These are phyloP conservation scores for Phialophora macrospora DNA, from an alignment of 2,329 filamentous ascomycete species.

Conservation along the genomic window DNA sequence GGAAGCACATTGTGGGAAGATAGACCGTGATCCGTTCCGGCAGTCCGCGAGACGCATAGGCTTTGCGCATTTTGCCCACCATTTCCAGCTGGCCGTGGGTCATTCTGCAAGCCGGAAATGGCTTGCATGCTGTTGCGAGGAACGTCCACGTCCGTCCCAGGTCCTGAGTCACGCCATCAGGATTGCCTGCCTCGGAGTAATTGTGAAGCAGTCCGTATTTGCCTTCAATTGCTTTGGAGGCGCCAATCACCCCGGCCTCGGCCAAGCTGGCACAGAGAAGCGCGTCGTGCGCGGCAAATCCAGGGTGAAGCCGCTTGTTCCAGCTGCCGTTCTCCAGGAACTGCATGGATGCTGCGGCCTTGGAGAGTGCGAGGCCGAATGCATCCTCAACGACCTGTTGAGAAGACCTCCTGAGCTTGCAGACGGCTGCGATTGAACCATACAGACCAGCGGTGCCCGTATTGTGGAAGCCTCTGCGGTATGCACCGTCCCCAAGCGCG, in stretches of 20 bases:
- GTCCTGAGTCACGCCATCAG: slow-evolving; percentile 1
- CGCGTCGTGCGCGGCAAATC: slow-evolving; percentile 46
- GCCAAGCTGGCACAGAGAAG: slow-evolving; percentile 44
- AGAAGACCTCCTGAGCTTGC: slow-evolving; percentile 37
- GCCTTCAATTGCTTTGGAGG: slow-evolving; percentile 27
- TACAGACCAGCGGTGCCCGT: slow-evolving; percentile 45
- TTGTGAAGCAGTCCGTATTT: slow-evolving; percentile 24
- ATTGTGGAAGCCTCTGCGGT: slow-evolving; percentile 46
- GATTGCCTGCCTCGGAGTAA: slow-evolving; percentile 2
- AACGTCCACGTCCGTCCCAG: slow-evolving; percentile 29
- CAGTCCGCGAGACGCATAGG: slow-evolving; percentile 2
- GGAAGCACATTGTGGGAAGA: slow-evolving; percentile 6
- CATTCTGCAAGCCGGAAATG: slow-evolving; percentile 33
- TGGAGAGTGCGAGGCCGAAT: slow-evolving; percentile 45
- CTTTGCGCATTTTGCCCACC: slow-evolving; percentile 18
- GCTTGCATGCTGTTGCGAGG: slow-evolving; percentile 28
- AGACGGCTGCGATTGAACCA: slow-evolving; percentile 43
- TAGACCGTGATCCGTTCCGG: slow-evolving; percentile 4
- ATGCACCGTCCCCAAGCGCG: slow-evolving; percentile 42
- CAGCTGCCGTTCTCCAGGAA: slow-evolving; percentile 46
- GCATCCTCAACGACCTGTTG: slow-evolving; percentile 40
- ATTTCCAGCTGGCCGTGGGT: slow-evolving; percentile 31
- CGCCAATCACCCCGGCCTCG: slow-evolving; percentile 41
- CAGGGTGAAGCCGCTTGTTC: slow-evolving; percentile 47
- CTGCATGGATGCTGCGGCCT: slow-evolving; percentile 46